Percentiles rank a stretch among this genome's conserved stretches.
Evolutionary conservation across 1,284 basidiomycete genomes (phyloP).

Genomic region (Marasmius oreades): DNA sequence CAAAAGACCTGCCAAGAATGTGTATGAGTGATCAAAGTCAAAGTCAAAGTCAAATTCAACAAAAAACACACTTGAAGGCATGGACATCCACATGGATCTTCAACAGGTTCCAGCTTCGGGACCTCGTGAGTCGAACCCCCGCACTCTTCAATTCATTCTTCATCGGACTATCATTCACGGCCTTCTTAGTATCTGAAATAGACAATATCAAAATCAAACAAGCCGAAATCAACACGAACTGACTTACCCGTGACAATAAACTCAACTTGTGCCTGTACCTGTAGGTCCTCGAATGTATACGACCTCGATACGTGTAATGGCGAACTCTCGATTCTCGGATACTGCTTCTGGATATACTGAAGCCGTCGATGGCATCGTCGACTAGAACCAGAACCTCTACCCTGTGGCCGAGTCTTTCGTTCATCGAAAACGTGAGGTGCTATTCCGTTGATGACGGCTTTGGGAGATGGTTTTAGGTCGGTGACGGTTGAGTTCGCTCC

Average conservation of each 20-base stretch:
- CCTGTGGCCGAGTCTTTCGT: conserved; percentile 14
- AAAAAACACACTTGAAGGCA: conserved; percentile 2
- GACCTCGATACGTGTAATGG: not conserved
- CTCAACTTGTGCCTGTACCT: not conserved
- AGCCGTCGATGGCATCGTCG: conserved; percentile 20
- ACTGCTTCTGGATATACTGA: not conserved
- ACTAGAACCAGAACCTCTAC: not conserved
- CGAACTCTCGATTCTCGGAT: not conserved
- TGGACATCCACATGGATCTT: conserved; percentile 7
- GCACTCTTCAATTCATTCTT: not conserved
- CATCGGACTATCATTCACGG: not conserved
- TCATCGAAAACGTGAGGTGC: conserved; percentile 33
- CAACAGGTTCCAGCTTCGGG: not conserved
- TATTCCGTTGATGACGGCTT: conserved; percentile 29
- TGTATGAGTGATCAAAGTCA: not conserved
- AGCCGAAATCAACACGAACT: too few species aligned
- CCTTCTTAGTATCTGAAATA: too few species aligned
- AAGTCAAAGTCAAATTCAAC: not conserved
- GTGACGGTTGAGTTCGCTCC: conserved; percentile 12
- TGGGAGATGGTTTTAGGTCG: conserved; percentile 27
- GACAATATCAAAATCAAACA: too few species aligned
- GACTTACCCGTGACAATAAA: not conserved
- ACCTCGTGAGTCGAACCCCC: not conserved
- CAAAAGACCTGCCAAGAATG: conserved; percentile 2
- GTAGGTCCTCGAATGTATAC: not conserved